phyloP scores from a whole-genome alignment of 306 rosid species.

The Quercus gilva region DNA sequence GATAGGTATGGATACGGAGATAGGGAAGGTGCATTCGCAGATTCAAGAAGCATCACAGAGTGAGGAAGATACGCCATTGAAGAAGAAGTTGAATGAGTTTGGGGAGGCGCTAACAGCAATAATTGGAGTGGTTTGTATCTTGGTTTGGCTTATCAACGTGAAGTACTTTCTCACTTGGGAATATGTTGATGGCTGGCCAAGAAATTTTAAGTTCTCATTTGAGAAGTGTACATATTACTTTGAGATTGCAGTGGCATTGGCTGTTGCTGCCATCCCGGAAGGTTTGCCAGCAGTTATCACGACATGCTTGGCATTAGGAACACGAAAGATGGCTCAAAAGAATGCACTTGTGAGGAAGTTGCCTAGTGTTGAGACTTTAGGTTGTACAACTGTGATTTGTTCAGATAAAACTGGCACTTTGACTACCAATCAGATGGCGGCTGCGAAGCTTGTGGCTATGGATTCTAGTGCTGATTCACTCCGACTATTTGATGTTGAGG shows the following conservation, averaged over 20 bases:
- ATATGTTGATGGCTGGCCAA: constrained; percentile 44
- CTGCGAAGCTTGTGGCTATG: constrained; percentile 59
- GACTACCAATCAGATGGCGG: constrained; percentile 82
- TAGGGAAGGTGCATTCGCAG: constrained; percentile 73
- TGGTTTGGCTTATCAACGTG: constrained; percentile 57
- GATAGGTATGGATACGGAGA: constrained; percentile 66
- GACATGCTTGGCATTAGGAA: constrained; percentile 51
- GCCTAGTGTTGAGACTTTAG: constrained; percentile 60
- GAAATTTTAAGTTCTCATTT: constrained; percentile 48
- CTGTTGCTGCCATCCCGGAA: constrained; percentile 65
- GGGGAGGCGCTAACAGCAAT: constrained; percentile 46
- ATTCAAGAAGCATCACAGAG: constrained; percentile 60
- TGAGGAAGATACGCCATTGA: constrained; percentile 80
- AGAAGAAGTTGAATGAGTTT: constrained; percentile 65
- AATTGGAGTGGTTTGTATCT: constrained; percentile 45
- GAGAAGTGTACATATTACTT: constrained; percentile 61
- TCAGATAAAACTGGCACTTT: constrained; percentile 58
- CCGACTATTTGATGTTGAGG: constrained; percentile 63
- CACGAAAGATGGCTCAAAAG: constrained; percentile 64
- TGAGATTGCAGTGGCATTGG: constrained; percentile 62
- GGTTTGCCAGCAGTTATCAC: constrained; percentile 61
- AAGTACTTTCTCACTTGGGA: constrained; percentile 59
- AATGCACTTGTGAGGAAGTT: constrained; percentile 70
- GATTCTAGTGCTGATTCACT: constrained; percentile 40
- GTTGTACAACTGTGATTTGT: constrained; percentile 59